phyloP scores from a whole-genome alignment of 306 rosid species.

The Fragaria ananassa region DNA sequence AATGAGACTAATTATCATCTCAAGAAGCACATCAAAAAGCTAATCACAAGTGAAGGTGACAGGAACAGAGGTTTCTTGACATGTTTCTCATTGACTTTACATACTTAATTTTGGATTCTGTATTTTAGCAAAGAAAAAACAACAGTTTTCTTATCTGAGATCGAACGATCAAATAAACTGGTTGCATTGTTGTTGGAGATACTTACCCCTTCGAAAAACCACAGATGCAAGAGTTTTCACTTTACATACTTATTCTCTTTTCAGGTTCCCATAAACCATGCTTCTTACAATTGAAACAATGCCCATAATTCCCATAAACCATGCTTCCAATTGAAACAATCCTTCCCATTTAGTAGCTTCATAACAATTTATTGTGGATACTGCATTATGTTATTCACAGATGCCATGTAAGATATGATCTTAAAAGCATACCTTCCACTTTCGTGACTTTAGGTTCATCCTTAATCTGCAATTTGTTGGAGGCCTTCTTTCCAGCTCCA shows the following conservation, averaged over 20 bases:
- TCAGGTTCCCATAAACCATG: not conserved
- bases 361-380: not conserved
- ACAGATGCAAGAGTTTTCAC: not conserved
- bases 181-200: not conserved
- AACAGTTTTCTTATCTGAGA: too few relatives aligned
- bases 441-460: slow-evolving; percentile 45
- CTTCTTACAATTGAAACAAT: not conserved
- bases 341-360: not conserved
- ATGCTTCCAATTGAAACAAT: not conserved
- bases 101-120: too few relatives aligned
- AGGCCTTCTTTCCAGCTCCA: slow-evolving; percentile 50
- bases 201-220: not conserved
- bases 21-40: not conserved
- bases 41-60: too few relatives aligned
- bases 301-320: not conserved
- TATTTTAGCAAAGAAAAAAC: too few relatives aligned
- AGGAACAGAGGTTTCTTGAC: too few relatives aligned
- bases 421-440: slow-evolving; percentile 58
- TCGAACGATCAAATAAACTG: not conserved
- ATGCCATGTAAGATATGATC: slow-evolving; percentile 1
- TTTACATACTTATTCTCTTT: not conserved
- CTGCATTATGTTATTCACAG: not conserved
- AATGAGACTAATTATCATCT: not conserved
- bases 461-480: slow-evolving; percentile 39
- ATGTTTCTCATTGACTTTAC: too few relatives aligned